These are phyloP conservation scores for Litchi chinensis DNA, from an alignment of 345 rosid genomes.

Conservation along the genomic window DNA sequence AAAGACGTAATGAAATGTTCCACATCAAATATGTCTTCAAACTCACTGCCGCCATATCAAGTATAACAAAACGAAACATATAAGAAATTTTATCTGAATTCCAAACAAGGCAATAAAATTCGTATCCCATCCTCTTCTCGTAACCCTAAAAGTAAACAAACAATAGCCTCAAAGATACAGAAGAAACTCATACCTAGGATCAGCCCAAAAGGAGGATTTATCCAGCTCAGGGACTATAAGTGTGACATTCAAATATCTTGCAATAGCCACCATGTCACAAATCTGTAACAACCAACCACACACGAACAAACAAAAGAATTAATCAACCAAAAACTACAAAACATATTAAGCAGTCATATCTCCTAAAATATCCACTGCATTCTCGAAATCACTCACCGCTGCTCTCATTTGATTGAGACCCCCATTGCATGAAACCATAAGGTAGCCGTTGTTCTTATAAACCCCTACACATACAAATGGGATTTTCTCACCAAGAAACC, in stretches of 20 bases:
- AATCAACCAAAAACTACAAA: neutral
- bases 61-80: neutral
- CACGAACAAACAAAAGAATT: slow-evolving; percentile 13
- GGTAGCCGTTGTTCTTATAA: slow-evolving; percentile 92
- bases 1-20: slow-evolving; percentile 78
- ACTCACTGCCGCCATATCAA: slow-evolving; percentile 61
- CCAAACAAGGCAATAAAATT: neutral
- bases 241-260: slow-evolving; percentile 80
- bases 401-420: slow-evolving; percentile 97
- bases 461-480: slow-evolving; percentile 51
- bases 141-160: neutral
- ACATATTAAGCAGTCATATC: neutral
- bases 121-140: neutral
- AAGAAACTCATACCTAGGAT: slow-evolving; percentile 60
- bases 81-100: slow-evolving; percentile 1
- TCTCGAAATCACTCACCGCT: slow-evolving; percentile 53
- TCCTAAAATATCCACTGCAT: neutral
- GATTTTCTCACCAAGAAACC: neutral
- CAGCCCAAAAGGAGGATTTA: slow-evolving; percentile 89
- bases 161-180: neutral
- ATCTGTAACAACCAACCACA: slow-evolving; percentile 43
- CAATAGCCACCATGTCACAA: slow-evolving; percentile 90
- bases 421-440: slow-evolving; percentile 92
- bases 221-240: slow-evolving; percentile 90
- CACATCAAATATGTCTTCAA: slow-evolving; percentile 84